A percentile compares a stretch with the other conserved stretches of the same genome.
Conservation (phyloP, 805 yeast species). For the Candida pini region DNA sequence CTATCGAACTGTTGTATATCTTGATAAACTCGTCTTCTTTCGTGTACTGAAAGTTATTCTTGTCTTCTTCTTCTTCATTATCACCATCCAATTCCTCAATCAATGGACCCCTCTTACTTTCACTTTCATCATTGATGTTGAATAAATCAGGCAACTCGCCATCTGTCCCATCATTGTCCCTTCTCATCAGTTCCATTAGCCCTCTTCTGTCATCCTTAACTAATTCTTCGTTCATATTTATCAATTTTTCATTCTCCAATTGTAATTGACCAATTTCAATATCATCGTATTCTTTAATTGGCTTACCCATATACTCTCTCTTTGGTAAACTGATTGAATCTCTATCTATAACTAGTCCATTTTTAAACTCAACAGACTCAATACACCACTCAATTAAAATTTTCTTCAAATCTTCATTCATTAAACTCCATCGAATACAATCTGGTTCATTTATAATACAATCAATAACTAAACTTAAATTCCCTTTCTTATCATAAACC, state of each 20-base stretch:
- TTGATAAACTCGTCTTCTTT: too few relatives aligned
- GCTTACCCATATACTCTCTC: constrained; percentile 63
- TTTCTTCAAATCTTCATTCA: constrained; percentile 52
- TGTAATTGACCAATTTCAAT: constrained; percentile 34
- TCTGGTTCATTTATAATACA: constrained; percentile 69
- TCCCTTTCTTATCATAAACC: constrained; percentile 67
- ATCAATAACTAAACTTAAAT: constrained; percentile 60
- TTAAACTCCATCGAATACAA: constrained; percentile 54
- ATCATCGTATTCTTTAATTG: constrained; percentile 42
- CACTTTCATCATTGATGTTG: constrained; percentile 1
- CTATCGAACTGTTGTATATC: too few relatives aligned
- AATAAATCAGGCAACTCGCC: constrained; percentile 4
- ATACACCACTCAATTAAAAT: constrained; percentile 80
- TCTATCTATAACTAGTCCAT: constrained; percentile 46
- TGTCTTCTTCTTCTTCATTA: too few relatives aligned
- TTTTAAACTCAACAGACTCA: constrained; percentile 58
- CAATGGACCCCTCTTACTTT: constrained; percentile 32
- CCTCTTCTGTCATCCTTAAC: constrained; percentile 38
- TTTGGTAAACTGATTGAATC: constrained; percentile 61
- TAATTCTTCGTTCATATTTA: constrained; percentile 25
- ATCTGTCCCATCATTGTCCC: constrained; percentile 1
- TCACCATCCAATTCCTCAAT: constrained; percentile 52
- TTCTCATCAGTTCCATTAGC: background rate
- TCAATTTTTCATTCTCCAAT: constrained; percentile 29
- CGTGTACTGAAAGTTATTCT: too few relatives aligned